Base-by-base conservation (phyloP, 768 basidiomycete genomes). In the Tephrocybe sp. region DNA sequence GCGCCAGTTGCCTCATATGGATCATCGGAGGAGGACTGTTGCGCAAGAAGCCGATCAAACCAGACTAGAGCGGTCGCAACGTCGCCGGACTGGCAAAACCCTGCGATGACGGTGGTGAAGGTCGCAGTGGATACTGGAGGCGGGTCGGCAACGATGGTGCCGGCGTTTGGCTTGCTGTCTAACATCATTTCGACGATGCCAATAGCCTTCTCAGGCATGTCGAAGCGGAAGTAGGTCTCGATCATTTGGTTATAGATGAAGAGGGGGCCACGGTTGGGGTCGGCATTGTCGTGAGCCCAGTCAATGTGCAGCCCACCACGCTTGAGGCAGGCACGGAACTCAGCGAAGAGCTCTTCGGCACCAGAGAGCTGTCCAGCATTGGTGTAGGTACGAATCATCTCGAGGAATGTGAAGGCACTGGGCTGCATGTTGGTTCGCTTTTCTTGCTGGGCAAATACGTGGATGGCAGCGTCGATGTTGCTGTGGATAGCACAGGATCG, bases 211-310 rank as follows among this genome's bases (percentile, higher is more conserved):
- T 80, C 81, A 0, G 86, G 76, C 43, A 82, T 67, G 1, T 83
- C 83, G 31, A 72, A 77, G 31, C 71, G 75, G 72, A 94, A 86
- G 64, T 89, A 86, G 0, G 83, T 77, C 40, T 82, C 75, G 28
- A 94, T 82, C 85, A 92, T 90, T 58, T 78, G 72, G 56, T 89
- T 88, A 82, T 82, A 92, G 2, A 85, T 69, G 31, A 71, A 62
- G 37, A 86, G 67, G 43, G 77, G 74, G 18, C 69, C 66, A 25
- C 65, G 61, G 19, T 44, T 38, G 3, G 43, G 42, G 21, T 34
- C 35, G 26, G 49, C 37, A 1, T 18, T 13, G 11, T 51, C 27
- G 4, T 42, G 28, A n/a, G 43, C 5, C 31, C 57, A 58, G 46
- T 58, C 58, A 64, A 71, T 69, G 8, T 56, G 53, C 8, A 86